Evolutionary conservation across 148 eudicot species (phyloP), one percentile per base, ranked within the genome.

Genomic region (Camellia sinensis): DNA sequence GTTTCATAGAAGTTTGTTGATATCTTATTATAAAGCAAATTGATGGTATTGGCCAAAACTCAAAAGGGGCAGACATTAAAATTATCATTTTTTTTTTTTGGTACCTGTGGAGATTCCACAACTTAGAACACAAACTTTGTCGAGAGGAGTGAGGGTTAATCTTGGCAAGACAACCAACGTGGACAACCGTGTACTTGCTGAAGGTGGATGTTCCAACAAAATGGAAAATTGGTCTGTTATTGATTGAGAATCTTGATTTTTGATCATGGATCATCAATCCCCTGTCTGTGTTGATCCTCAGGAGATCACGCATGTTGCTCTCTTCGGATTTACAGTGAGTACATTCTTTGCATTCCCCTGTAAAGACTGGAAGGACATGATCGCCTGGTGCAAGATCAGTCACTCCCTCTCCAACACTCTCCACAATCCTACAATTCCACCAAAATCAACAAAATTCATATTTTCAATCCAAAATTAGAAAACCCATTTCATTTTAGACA

Each of bases 51-150:
- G 13, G 14, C 5, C 13, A 65, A 65, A 65, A 65, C 45, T 29
- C 37, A 29, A 29, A 29, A 29, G 37, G 37, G 37, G 37, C 1
- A 29, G 1, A 29, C 37, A 29, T 29, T 1, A 29, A 29, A 29
- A 29, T 29, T 29, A 29, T 29, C 37, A 29, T 29, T 29, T 29
- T 29, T 29, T 29, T 29, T 29, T 29, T 0, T 0, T 0, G 37
- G 37, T 29, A 85, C 88, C 88, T 19, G 86, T 86, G 37, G 88
- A 83, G 73, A 86, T 57, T 11, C 88, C 88, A 29, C 88, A 86
- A 46, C 88, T 78, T 3, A 86, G 82, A 19, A 86, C 59, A 45
- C 88, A 86, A 2, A 83, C 88, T 43, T 78, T 81, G 71, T 78
- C 84, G 12, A 85, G 79, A 14, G 86, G 88, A 48, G 84, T 73